phyloP scores from a whole-genome alignment of 306 rosid species.

The Hippophae rhamnoides region DNA sequence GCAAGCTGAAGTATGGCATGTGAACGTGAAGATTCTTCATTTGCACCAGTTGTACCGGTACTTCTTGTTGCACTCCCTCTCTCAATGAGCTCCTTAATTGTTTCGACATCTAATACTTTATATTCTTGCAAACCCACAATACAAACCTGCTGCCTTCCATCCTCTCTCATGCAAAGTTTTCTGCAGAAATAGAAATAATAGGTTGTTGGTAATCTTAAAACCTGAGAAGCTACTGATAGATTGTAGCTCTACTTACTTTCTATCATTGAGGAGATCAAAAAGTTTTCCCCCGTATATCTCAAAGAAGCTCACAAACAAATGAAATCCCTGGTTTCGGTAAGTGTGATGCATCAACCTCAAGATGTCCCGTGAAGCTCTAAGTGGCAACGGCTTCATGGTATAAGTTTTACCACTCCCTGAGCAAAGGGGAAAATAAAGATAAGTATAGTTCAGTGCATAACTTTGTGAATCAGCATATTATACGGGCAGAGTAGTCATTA shows the following conservation, averaged over 20 bases:
- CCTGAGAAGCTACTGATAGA: constrained; percentile 1
- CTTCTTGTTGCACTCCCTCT: constrained; percentile 88
- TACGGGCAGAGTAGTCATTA: constrained; percentile 10
- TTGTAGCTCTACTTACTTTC: constrained; percentile 52
- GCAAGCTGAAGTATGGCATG: constrained; percentile 99
- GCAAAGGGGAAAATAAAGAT: constrained; percentile 16
- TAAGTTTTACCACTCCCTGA: constrained; percentile 95
- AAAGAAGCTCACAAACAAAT: constrained; percentile 90
- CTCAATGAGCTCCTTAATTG: constrained; percentile 89
- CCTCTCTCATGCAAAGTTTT: constrained; percentile 98
- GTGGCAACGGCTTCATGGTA: constrained; percentile 95
- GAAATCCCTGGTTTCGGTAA: constrained; percentile 83
- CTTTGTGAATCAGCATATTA: constrained; percentile 17
- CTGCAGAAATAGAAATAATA: constrained; percentile 36
- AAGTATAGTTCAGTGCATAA: constrained; percentile 10
- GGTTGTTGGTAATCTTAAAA: constrained; percentile 17
- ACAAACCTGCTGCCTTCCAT: constrained; percentile 95
- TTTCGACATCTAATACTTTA: constrained; percentile 86
- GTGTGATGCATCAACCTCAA: constrained; percentile 95
- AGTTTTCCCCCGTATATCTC: constrained; percentile 98
- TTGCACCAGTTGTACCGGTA: constrained; percentile 97
- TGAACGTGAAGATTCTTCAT: constrained; percentile 97
- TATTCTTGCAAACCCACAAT: constrained; percentile 97
- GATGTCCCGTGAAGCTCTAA: constrained; percentile 91
- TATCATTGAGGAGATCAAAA: constrained; percentile 88